A percentile compares a stretch with the other conserved stretches of the same genome.
phyloP scores from a whole-genome alignment of 345 rosid species.

The Heritiera fomes region DNA sequence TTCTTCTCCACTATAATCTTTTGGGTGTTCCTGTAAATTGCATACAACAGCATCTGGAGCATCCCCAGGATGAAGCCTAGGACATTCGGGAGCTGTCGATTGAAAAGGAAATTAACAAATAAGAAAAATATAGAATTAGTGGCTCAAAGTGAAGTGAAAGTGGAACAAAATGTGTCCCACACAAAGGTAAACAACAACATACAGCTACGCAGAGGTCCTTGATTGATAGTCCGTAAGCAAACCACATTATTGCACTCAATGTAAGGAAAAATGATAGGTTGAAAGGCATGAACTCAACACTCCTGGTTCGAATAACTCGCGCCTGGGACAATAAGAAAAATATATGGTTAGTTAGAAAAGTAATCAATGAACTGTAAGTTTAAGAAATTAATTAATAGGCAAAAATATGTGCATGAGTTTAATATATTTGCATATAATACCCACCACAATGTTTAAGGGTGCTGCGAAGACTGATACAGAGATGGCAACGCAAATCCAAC shows the following conservation, averaged over 20 bases:
- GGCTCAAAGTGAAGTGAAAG: background rate
- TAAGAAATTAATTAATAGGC: background rate
- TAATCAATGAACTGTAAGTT: background rate
- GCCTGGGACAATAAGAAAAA: background rate
- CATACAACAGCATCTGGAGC: constrained; percentile 68
- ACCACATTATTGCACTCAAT: constrained; percentile 79
- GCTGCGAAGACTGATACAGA: constrained; percentile 80
- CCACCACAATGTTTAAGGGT: constrained; percentile 71
- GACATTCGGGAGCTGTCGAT: constrained; percentile 68
- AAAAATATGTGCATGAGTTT: background rate
- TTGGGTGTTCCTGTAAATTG: constrained; percentile 45
- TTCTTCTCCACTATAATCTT: constrained; percentile 30
- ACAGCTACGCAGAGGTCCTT: constrained; percentile 76
- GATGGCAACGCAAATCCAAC: constrained; percentile 81
- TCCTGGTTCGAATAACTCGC: constrained; percentile 61
- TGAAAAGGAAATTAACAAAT: too few species aligned
- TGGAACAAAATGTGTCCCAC: background rate
- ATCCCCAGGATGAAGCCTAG: constrained; percentile 71
- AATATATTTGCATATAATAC: background rate
- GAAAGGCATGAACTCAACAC: constrained; percentile 97
- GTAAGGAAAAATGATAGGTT: constrained; percentile 79
- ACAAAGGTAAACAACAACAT: constrained; percentile 27
- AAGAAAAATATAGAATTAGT: background rate
- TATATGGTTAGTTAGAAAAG: background rate
- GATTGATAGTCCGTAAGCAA: constrained; percentile 62